Conservation (phyloP, 495 filamentous ascomycete genomes). For the Cercophora sp. region DNA sequence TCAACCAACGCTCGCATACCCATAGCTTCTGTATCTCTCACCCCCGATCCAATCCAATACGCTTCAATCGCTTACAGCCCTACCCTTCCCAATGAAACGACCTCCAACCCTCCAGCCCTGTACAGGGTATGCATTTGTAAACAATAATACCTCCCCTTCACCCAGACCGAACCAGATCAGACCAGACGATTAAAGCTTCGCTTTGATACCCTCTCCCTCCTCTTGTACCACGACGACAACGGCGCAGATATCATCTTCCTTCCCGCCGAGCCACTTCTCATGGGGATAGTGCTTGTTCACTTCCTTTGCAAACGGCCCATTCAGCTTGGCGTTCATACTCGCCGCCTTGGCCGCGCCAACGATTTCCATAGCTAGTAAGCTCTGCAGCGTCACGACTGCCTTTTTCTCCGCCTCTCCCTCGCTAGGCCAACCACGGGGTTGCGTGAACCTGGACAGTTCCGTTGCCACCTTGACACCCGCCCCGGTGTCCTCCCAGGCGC, state of each 20-base stretch:
- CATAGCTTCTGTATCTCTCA: too few species aligned
- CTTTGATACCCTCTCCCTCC: conserved; percentile 31
- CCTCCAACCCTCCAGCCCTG: background rate
- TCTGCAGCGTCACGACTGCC: conserved; percentile 57
- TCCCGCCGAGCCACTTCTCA: conserved; percentile 82
- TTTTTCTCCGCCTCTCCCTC: conserved; percentile 9
- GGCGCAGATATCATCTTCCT: conserved; percentile 86
- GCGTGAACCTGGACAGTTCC: conserved; percentile 49
- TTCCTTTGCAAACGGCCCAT: conserved; percentile 93
- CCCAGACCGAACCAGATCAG: background rate
- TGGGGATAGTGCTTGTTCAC: conserved; percentile 79
- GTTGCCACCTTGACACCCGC: conserved; percentile 57
- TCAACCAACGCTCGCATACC: too few species aligned
- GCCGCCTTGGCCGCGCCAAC: conserved; percentile 77
- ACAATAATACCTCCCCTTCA: background rate
- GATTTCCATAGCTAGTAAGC: conserved; percentile 71
- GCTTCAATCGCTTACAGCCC: too few species aligned
- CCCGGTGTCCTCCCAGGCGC: conserved; percentile 67
- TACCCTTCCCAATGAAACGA: conserved; percentile 8
- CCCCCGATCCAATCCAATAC: too few species aligned
- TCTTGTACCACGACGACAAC: conserved; percentile 69
- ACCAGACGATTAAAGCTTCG: conserved; percentile 30
- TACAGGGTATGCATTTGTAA: background rate
- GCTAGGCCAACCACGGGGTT: conserved; percentile 19
- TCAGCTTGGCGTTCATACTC: conserved; percentile 68